Evolutionary conservation across 108 stramenopile species (phyloP).

Genomic region (Aurantiochytrium sp.): DNA sequence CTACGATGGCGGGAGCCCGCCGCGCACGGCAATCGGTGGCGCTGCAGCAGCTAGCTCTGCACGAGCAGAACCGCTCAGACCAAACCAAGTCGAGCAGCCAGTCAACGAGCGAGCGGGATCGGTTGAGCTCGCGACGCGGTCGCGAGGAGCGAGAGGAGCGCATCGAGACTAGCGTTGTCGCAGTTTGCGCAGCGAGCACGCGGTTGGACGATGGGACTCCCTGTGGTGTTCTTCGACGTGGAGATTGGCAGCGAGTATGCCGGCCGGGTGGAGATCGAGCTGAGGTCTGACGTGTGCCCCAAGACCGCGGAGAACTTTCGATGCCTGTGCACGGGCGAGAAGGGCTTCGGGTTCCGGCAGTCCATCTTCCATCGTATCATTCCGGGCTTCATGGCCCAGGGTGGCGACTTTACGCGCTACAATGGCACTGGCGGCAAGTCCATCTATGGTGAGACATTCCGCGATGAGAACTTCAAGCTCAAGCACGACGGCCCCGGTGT

Average conservation of each 20-base stretch:
- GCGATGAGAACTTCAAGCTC: constrained; percentile 76
- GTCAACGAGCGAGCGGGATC: no score
- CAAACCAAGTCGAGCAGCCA: no score
- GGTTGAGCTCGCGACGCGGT: no score
- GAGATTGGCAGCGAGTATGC: constrained; percentile 2
- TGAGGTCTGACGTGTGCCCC: constrained; percentile 40
- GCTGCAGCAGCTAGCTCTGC: no score
- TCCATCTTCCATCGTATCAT: constrained; percentile 69
- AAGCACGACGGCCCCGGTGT: constrained; percentile 70
- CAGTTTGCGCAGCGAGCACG: no score
- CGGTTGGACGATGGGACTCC: background rate
- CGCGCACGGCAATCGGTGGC: no score
- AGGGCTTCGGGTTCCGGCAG: constrained; percentile 55
- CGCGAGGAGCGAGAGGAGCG: no score
- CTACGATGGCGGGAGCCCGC: no score
- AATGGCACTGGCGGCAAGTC: constrained; percentile 89
- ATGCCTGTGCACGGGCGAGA: constrained; percentile 57
- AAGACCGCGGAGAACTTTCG: constrained; percentile 80
- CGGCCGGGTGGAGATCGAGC: constrained; percentile 18
- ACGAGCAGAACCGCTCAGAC: no score
- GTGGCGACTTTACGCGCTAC: constrained; percentile 87
- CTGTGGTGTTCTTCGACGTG: constrained; percentile 27
- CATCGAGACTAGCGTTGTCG: no score
- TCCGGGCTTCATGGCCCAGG: constrained; percentile 73
- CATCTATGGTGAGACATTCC: constrained; percentile 69